phyloP scores from a whole-genome alignment of 2,329 filamentous ascomycete species.

The Grosmannia huntii region DNA sequence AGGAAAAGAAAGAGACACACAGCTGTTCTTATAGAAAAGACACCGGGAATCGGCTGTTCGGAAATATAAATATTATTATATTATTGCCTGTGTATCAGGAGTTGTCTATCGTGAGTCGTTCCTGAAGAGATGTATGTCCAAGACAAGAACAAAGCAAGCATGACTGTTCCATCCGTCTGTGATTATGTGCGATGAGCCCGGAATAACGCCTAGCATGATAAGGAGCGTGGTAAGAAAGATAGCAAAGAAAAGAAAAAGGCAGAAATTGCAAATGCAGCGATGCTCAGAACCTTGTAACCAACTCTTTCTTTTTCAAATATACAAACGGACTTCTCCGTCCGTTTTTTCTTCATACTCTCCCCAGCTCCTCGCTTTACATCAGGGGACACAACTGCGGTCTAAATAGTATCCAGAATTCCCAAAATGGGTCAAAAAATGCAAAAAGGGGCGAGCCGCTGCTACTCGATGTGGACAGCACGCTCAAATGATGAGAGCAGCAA shows the following conservation, averaged over 20 bases:
- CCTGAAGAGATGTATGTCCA: conserved; percentile 3
- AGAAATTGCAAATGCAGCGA: not conserved
- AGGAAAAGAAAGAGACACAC: not conserved
- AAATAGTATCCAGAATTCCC: not conserved
- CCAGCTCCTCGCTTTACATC: not conserved
- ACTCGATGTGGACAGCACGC: not conserved
- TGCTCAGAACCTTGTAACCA: not conserved
- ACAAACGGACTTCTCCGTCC: not conserved
- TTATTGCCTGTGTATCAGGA: conserved; percentile 1
- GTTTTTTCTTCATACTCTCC: not conserved
- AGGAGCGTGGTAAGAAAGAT: not conserved
- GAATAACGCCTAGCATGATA: not conserved
- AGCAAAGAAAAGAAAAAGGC: not conserved
- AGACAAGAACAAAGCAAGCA: not conserved
- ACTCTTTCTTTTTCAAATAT: not conserved
- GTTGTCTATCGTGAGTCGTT: conserved; percentile 9
- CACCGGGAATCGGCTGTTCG: not conserved
- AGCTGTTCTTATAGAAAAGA: not conserved
- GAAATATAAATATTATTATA: conserved; percentile 1
- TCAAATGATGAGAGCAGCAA: conserved; percentile 4
- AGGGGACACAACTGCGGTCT: not conserved
- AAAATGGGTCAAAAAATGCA: not conserved
- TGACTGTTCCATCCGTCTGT: not conserved
- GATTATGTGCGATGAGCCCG: not conserved
- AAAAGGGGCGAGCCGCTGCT: not conserved